These are phyloP conservation scores for Plectosphaerella plurivora DNA, from an alignment of 2,329 filamentous ascomycete species.

Conservation along the genomic window DNA sequence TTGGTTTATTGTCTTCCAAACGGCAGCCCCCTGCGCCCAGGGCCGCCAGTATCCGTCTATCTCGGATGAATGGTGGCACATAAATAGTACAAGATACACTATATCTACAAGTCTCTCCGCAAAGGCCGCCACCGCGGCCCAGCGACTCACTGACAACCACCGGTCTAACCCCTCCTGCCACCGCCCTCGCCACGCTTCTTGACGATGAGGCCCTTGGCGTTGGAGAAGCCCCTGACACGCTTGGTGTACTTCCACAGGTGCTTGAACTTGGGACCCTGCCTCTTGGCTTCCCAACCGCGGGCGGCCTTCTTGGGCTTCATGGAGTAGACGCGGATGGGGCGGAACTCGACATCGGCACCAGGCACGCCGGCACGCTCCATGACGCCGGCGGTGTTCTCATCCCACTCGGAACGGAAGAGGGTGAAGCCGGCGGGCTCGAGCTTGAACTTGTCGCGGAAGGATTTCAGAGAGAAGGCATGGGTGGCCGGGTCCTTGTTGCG, in stretches of 20 bases:
- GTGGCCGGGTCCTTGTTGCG: conserved; percentile 17
- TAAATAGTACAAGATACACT: background rate
- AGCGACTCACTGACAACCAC: background rate
- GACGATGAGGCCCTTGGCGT: conserved; percentile 36
- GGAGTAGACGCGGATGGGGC: conserved; percentile 69
- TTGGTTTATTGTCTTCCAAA: background rate
- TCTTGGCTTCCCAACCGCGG: conserved; percentile 63
- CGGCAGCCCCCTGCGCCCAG: background rate
- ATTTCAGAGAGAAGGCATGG: conserved; percentile 72
- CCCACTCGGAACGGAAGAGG: conserved; percentile 87
- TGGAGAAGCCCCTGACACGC: conserved; percentile 45
- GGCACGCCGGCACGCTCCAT: conserved; percentile 75
- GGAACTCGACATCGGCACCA: conserved; percentile 80
- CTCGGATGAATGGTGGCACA: background rate
- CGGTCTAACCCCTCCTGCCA: conserved; percentile 1
- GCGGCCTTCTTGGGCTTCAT: conserved; percentile 58
- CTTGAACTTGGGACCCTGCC: conserved; percentile 60
- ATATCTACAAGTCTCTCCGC: background rate
- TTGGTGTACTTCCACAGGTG: conserved; percentile 62
- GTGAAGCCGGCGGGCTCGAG: conserved; percentile 75
- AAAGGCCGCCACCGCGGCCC: background rate
- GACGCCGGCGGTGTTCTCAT: conserved; percentile 79
- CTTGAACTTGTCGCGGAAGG: conserved; percentile 65
- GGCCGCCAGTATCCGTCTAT: background rate
- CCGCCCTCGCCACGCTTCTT: conserved; percentile 10